Base-by-base conservation (phyloP, 352 stramenopile genomes). In the Phytopythium vexans region DNA sequence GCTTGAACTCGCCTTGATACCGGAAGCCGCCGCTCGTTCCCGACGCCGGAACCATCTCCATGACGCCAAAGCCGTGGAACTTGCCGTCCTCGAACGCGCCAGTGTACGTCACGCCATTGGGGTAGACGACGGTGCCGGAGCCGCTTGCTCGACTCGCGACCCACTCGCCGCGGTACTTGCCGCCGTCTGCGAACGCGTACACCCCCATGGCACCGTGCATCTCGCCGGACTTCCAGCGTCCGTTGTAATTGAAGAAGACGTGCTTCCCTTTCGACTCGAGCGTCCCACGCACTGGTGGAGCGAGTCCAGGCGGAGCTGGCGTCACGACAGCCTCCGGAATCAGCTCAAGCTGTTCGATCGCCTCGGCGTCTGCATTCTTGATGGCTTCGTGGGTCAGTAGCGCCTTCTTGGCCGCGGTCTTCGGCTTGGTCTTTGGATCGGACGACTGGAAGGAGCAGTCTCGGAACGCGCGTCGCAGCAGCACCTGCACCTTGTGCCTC, bases 251-350 rank as follows among this genome's bases (percentile, higher is more conserved):
- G 55, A 86, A 78, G 58, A 81, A 91, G 0, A 31, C 31, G 54
- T 91, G 80, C 37, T 85, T 87, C 4, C 77, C 77, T 33, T 78
- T 75, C 38, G 75, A 88, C 55, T 89, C 77, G 33, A 86, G 71
- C 43, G 77, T 69, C 0, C 77, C 80, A 37, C 66, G 69, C 8
- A 91, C 77, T 42, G 74, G 64, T 4, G 75, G 77, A 1, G 80
- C 80, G 15, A 91, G 63, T 11, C 80, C 80, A 8, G 80, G 80
- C 9, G 80, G 80, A 3, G 69, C 68, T 2, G 36, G 47, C 9
- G 62, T 58, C 3, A 56, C 37, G 3, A 74, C 36, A 0, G 70
- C 66, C 5, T 70, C 58, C 0, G 64, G 62, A 36, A 91, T 86
- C 31, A 77, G 45, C 63, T 87, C 75, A 1, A 87, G 67, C 39